Conservation (phyloP, 352 stramenopile genomes). For the Ophiocytium majus region DNA sequence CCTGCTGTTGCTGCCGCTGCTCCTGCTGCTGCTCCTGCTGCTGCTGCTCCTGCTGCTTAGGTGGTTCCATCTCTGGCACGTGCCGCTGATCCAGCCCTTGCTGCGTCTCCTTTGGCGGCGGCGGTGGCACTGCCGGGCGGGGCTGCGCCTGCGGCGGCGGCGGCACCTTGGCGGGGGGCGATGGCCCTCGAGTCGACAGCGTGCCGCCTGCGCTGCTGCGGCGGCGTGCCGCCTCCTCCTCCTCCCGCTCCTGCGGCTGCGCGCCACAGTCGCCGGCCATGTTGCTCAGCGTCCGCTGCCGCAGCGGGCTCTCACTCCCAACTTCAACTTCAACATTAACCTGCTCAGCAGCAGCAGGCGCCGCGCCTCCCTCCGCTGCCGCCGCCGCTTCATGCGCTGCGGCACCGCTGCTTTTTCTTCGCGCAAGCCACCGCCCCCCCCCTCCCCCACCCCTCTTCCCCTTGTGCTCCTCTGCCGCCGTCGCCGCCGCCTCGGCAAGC, state of each 20-base stretch:
- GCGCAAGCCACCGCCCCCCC: not conserved
- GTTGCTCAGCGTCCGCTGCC: too few relatives aligned
- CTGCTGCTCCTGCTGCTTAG: not conserved
- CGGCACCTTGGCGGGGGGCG: not conserved
- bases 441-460: not conserved
- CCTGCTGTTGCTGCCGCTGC: constrained; percentile 24
- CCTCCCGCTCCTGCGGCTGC: too few relatives aligned
- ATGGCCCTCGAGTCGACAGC: too few relatives aligned
- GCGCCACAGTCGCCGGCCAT: too few relatives aligned
- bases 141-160: too few relatives aligned
- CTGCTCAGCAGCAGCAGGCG: not conserved
- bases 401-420: not conserved
- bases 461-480: too few relatives aligned
- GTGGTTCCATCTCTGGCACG: not conserved
- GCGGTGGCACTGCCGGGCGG: not conserved
- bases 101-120: not conserved
- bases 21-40: constrained; percentile 25
- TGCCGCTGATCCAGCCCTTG: not conserved
- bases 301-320: not conserved
- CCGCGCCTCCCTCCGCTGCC: not conserved
- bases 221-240: too few relatives aligned
- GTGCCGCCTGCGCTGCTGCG: too few relatives aligned
- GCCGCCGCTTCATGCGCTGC: not conserved
- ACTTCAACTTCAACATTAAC: not conserved
- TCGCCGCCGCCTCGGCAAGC: not conserved